A percentile compares a stretch with the other conserved stretches of the same genome.
Conservation (phyloP, 2,329 filamentous ascomycete genomes). For the Clarireedia monteithiana region DNA sequence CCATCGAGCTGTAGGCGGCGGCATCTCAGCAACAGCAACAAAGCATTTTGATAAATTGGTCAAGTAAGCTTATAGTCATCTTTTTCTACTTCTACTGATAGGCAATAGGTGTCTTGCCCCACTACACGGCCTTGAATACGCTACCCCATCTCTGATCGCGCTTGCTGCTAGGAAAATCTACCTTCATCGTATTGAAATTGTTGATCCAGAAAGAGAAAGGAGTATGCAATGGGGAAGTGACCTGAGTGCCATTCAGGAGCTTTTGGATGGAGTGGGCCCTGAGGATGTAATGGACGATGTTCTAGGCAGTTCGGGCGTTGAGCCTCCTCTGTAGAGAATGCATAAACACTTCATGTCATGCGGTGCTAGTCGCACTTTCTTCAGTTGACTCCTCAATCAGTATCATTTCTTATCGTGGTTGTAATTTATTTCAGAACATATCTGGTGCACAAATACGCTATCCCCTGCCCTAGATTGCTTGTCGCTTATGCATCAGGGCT, state of each 20-base stretch:
- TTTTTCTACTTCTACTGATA: neutral
- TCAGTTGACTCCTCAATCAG: no score
- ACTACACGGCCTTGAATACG: constrained; percentile 71
- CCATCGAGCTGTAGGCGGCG: constrained; percentile 74
- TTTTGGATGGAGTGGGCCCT: constrained; percentile 55
- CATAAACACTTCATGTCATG: neutral
- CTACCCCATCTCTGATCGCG: constrained; percentile 74
- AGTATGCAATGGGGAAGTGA: constrained; percentile 93
- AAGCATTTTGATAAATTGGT: constrained; percentile 65
- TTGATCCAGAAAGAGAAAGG: constrained; percentile 62
- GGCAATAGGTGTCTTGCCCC: constrained; percentile 58
- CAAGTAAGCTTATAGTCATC: constrained; percentile 34
- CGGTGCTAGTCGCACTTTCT: neutral
- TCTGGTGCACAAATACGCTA: no score
- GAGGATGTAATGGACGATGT: constrained; percentile 61
- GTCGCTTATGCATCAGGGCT: no score
- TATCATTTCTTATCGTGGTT: no score
- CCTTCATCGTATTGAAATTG: constrained; percentile 70
- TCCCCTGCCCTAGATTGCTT: no score
- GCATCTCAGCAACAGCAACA: constrained; percentile 71
- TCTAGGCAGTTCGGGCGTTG: constrained; percentile 42
- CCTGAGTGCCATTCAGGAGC: constrained; percentile 54
- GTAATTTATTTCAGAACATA: no score
- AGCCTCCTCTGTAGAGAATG: constrained; percentile 40
- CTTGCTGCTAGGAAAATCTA: constrained; percentile 85